Percentiles rank a stretch among this genome's conserved stretches.
These are phyloP conservation scores for Leishmania aethiopica DNA, from an alignment of 208 protist species.

Conservation along the genomic window DNA sequence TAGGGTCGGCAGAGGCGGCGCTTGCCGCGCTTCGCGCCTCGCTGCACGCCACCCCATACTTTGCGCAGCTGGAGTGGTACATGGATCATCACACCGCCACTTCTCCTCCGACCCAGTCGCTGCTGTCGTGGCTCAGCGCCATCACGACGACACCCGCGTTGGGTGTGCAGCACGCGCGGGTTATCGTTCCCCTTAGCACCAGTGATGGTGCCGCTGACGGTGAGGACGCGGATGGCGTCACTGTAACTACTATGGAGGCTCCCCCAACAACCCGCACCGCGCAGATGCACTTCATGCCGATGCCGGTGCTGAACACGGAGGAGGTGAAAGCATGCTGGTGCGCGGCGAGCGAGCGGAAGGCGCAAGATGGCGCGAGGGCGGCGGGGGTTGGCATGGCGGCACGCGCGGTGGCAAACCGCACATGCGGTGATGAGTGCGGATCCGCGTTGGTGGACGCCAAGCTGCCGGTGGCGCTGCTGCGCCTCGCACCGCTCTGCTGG, in stretches of 20 bases:
- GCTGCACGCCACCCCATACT: conserved; percentile 11
- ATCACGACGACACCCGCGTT: conserved; percentile 49
- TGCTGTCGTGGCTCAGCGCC: conserved; percentile 72
- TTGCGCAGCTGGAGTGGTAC: conserved; percentile 33
- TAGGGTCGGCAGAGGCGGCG: background rate
- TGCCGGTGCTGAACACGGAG: conserved; percentile 29
- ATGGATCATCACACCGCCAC: conserved; percentile 18
- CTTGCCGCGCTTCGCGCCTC: conserved; percentile 12
- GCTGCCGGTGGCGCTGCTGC: conserved; percentile 29
- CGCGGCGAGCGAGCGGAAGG: conserved; percentile 1
- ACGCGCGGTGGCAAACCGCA: background rate
- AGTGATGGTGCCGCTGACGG: background rate
- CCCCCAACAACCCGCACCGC: conserved; percentile 43
- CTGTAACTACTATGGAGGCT: conserved; percentile 18
- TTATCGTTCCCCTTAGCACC: conserved; percentile 16
- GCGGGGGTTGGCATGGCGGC: background rate
- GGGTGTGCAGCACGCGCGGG: conserved; percentile 37
- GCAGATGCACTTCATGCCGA: conserved; percentile 39
- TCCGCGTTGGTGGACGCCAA: conserved; percentile 6
- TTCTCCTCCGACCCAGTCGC: conserved; percentile 24
- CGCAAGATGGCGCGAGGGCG: background rate
- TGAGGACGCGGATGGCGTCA: background rate
- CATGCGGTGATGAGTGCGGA: conserved; percentile 6
- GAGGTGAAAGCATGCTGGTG: conserved; percentile 21
- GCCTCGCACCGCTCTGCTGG: conserved; percentile 26